These are phyloP conservation scores for Santalum album DNA, from an alignment of 164 flowering plant genomes.

Conservation along the genomic window DNA sequence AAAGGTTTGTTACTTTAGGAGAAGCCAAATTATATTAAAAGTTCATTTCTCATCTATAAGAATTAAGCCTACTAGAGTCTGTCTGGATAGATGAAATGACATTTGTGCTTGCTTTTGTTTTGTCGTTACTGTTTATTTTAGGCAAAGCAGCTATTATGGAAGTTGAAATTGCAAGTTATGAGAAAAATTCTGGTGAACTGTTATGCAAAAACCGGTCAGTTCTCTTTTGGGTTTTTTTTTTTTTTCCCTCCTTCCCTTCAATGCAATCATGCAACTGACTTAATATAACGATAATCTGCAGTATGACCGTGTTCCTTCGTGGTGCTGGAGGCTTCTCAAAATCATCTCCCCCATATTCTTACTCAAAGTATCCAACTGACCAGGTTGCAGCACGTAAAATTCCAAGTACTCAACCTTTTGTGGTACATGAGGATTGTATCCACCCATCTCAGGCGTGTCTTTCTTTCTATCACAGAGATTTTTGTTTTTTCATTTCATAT, in stretches of 20 bases:
- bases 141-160: constrained; percentile 86
- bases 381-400: constrained; percentile 35
- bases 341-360: constrained; percentile 61
- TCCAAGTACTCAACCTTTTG: constrained; percentile 57
- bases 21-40: too few species aligned
- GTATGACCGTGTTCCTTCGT: constrained; percentile 51
- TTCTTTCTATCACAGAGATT: too few species aligned
- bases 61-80: too few species aligned
- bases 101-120: not conserved
- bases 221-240: not conserved
- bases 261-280: not conserved
- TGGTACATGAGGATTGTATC: constrained; percentile 55
- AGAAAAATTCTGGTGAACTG: constrained; percentile 53
- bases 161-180: constrained; percentile 60
- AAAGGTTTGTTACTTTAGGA: constrained; percentile 47
- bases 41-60: too few species aligned
- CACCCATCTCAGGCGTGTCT: constrained; percentile 67
- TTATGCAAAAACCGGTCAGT: constrained; percentile 80
- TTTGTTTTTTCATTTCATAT: too few species aligned
- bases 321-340: constrained; percentile 98
- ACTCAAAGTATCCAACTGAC: constrained; percentile 46
- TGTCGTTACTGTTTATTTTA: constrained; percentile 13
- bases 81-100: too few species aligned
- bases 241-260: too few species aligned
- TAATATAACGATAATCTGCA: constrained; percentile 18